Conservation (phyloP, 495 filamentous ascomycete genomes). For the Xylaria nigripes region DNA sequence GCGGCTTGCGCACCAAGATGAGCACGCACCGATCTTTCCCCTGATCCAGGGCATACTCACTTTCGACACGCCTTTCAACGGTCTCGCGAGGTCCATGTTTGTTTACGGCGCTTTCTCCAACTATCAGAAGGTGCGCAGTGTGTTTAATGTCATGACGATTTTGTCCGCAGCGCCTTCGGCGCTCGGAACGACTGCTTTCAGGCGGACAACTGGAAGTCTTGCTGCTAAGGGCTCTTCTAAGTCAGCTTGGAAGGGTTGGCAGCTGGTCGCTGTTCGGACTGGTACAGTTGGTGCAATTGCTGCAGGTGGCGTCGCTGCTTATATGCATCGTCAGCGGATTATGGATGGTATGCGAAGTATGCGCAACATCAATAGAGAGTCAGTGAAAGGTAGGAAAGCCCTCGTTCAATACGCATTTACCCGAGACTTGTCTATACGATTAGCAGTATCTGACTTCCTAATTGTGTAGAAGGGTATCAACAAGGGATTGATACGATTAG, state of each 20-base stretch:
- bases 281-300: slow-evolving; percentile 81
- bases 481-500: slow-evolving; percentile 38
- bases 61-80: slow-evolving; percentile 91
- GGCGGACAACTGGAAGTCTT: slow-evolving; percentile 16
- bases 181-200: slow-evolving; percentile 42
- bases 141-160: slow-evolving; percentile 64
- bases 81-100: slow-evolving; percentile 79
- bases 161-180: slow-evolving; percentile 39
- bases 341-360: slow-evolving; percentile 45
- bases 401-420: not conserved
- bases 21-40: slow-evolving; percentile 45
- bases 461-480: slow-evolving; percentile 30
- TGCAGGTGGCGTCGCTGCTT: slow-evolving; percentile 80
- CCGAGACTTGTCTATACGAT: not conserved
- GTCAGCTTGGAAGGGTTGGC: slow-evolving; percentile 57
- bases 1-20: slow-evolving; percentile 15
- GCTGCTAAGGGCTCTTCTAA: slow-evolving; percentile 12
- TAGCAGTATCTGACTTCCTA: not conserved
- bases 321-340: slow-evolving; percentile 68
- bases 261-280: slow-evolving; percentile 74
- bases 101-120: slow-evolving; percentile 87
- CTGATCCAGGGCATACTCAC: slow-evolving; percentile 75
- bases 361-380: slow-evolving; percentile 31
- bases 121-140: slow-evolving; percentile 66
- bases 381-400: slow-evolving; percentile 16